Conservation (phyloP, 495 filamentous ascomycete genomes). For the Annulohypoxylon maeteangense region DNA sequence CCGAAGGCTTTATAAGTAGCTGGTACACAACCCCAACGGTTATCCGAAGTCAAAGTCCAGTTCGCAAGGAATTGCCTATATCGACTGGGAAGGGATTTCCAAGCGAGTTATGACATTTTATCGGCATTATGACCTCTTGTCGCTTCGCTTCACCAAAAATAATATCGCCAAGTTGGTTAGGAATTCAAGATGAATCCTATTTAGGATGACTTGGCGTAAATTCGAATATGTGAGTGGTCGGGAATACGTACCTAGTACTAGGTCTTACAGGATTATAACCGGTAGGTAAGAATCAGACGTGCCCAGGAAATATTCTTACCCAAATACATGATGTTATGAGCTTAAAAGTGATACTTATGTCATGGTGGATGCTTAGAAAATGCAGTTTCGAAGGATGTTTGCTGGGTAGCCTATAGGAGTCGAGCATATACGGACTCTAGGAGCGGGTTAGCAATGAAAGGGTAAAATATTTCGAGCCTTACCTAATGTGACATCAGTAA, state of each 20-base stretch:
- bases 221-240: background rate
- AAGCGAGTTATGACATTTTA: background rate
- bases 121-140: background rate
- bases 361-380: conserved; percentile 2
- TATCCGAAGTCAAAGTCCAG: conserved; percentile 15
- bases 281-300: background rate
- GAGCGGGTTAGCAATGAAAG: background rate
- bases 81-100: background rate
- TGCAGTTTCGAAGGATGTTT: background rate
- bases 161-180: background rate
- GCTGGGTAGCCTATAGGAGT: background rate
- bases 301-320: background rate
- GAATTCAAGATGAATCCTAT: background rate
- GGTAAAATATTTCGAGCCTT: background rate
- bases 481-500: background rate
- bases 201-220: background rate
- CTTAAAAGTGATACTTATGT: background rate
- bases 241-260: too few species aligned
- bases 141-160: background rate
- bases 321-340: background rate
- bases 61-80: background rate
- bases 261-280: background rate
- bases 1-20: background rate
- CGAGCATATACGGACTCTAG: background rate
- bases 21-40: conserved; percentile 13